Conservation (phyloP, 1,284 basidiomycete genomes). For the Naganishia sp. region DNA sequence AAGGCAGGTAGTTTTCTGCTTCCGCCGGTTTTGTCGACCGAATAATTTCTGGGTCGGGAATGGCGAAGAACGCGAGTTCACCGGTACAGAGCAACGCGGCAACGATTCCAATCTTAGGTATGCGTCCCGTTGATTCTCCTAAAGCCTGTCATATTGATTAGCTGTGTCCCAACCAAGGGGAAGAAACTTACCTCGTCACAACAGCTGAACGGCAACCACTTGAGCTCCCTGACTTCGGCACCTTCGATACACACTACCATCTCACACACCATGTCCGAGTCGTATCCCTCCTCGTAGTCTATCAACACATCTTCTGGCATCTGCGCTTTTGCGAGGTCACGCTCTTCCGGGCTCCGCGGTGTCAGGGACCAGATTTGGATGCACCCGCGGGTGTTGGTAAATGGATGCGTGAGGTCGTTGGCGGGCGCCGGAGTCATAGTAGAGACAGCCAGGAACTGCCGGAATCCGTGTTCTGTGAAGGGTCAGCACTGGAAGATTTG, state of each 20-base stretch:
- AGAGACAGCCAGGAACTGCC: slow-evolving; percentile 79
- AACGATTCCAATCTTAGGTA: slow-evolving; percentile 70
- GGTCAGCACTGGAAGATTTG: slow-evolving; percentile 4
- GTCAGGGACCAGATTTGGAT: slow-evolving; percentile 54
- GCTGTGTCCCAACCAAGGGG: slow-evolving; percentile 26
- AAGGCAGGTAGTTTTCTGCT: slow-evolving; percentile 33
- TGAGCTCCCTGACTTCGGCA: slow-evolving; percentile 72
- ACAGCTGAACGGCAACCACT: slow-evolving; percentile 84
- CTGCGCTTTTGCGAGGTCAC: slow-evolving; percentile 8
- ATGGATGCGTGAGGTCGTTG: slow-evolving; percentile 39
- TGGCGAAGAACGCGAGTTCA: slow-evolving; percentile 68
- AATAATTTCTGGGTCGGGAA: slow-evolving; percentile 67
- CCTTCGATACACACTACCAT: slow-evolving; percentile 66
- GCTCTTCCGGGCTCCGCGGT: slow-evolving; percentile 27
- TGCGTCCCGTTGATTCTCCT: background rate
- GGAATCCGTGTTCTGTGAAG: slow-evolving; percentile 59
- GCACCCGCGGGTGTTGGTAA: slow-evolving; percentile 38
- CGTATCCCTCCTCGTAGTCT: slow-evolving; percentile 21
- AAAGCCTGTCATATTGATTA: slow-evolving; percentile 19
- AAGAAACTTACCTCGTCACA: slow-evolving; percentile 60
- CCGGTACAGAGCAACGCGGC: slow-evolving; percentile 83
- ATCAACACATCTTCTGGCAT: slow-evolving; percentile 28
- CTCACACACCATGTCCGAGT: slow-evolving; percentile 42
- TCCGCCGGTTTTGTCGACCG: slow-evolving; percentile 24
- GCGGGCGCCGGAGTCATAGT: slow-evolving; percentile 59